Conservation (phyloP, 495 filamentous ascomycete species). For the Penicillium canescens region DNA sequence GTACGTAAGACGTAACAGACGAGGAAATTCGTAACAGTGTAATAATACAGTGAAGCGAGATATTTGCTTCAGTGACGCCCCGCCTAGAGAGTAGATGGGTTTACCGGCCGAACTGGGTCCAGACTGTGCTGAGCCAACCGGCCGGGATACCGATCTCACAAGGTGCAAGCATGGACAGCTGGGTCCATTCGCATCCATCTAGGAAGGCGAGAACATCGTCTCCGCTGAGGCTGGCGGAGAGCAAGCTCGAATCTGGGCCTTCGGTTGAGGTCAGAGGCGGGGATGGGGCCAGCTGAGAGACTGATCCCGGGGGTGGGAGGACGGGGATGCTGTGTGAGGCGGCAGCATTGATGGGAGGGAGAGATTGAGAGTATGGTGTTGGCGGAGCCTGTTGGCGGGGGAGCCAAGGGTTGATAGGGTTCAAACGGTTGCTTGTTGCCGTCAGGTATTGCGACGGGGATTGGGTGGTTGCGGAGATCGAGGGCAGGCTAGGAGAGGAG, state of each 20-base stretch:
- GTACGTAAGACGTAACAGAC: conserved; percentile 14
- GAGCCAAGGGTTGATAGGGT: conserved; percentile 45
- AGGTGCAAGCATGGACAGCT: conserved; percentile 29
- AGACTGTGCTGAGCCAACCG: conserved; percentile 45
- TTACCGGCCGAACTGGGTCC: conserved; percentile 37
- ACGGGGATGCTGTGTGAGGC: conserved; percentile 31
- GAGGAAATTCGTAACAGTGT: conserved; percentile 19
- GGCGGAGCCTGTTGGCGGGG: conserved; percentile 37
- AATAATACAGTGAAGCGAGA: conserved; percentile 16
- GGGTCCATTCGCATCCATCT: conserved; percentile 45
- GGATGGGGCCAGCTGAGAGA: conserved; percentile 36
- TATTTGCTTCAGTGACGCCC: background rate
- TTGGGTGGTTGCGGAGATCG: conserved; percentile 32
- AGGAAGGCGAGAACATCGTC: conserved; percentile 51
- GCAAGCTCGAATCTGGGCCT: conserved; percentile 26
- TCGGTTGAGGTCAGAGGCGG: conserved; percentile 39
- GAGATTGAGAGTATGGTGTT: conserved; percentile 40
- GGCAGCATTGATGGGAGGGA: conserved; percentile 42
- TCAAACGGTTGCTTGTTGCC: conserved; percentile 37
- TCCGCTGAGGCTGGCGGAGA: conserved; percentile 42
- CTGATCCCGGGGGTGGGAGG: conserved; percentile 35
- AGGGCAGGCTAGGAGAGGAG: conserved; percentile 41
- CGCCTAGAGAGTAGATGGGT: background rate
- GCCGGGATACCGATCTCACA: conserved; percentile 38
- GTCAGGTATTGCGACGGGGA: conserved; percentile 33